Base-by-base conservation (phyloP, 805 yeast genomes). In the Nadsonia fulvescens region DNA sequence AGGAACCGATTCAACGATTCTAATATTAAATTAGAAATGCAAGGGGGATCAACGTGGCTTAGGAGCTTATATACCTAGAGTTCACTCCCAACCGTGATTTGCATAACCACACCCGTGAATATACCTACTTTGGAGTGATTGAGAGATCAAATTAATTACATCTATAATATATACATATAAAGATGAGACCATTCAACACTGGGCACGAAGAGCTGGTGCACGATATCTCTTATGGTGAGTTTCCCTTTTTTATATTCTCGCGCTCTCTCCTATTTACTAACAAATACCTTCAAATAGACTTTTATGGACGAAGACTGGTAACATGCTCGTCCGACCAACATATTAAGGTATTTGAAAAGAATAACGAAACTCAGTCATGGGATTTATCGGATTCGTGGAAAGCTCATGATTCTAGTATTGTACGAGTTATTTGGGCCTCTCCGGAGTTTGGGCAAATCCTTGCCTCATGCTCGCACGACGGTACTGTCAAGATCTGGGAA, bases 301-400 rank as follows among this genome's bases (percentile, higher is more conserved):
- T 75, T 51, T 86, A 86, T 44, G 96, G 98, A 2, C 68, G 71
- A 29, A 78, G 82, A 34, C 58, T 89, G 30, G 98, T 96, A 2
- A 86, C 95, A 1, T 83, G 92, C 32, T 79, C 94, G 4, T 78
- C 92, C 1, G 98, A 89, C 51, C 94, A 83, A 42, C 92, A 79
- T 42, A 65, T 89, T 34, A 79, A 81, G 42, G 83, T 89, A 16
- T 89, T 82, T 46, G 86, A 78, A 44, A 54, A 75, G 17, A 14
- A 38, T 26, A 29, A 26, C 14, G 26, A 22, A 3, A 28, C 32
- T n/a, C 31, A 25, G 17, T 31, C 66, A 63, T 89, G 96, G 96
- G 65, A 66, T 11, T 51, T 78, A 30, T 71, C 73, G 41, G 95
- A 86, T 49, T 70, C 77, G 24, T 89, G 94, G 91, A 77, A 76